Base-by-base conservation (phyloP, 208 protist genomes). In the Polymyxa betae region DNA sequence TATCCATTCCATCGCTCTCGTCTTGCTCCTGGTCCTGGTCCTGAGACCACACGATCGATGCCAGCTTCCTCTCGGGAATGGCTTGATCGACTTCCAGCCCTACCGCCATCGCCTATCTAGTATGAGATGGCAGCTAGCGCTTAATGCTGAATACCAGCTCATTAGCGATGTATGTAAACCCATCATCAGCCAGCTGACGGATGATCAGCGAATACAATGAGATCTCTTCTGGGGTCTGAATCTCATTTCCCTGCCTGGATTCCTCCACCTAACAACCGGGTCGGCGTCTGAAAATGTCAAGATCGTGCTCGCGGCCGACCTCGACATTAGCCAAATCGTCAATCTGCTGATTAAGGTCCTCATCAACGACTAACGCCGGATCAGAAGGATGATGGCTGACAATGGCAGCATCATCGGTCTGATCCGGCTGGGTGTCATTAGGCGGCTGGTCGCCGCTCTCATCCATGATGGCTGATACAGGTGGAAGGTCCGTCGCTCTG, bases 121-220 rank as follows among this genome's bases (percentile, higher is more conserved):
- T 60, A 60, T 5, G 24, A 5, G 49, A 60, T 60, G 12, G 24
- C 24, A 5, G 24, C 24, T 24, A 24, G 24, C 12, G 12, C 49
- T 5, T 60, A 60, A 60, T 60, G 12, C 12, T 60, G 49, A 60
- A 60, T 60, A 43, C n/a, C 72, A 82, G n/a, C 12, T 5, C 5
- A 20, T 5, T 40, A 20, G 72, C 72, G n/a, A 82, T 82, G 12
- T 5, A 5, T 20, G 35, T 43, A 82, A 82, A 82, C n/a, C 72
- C 72, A 82, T 82, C 72, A 43, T 82, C 72, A 43, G 5, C 16
- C 5, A 82, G 72, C n/a, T 82, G 72, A 43, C 72, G 72, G 72
- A 82, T 82, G n/a, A 82, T 82, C 72, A 82, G n/a, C n/a, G 72
- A 5, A 82, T 82, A 82, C n/a, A 82, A 82, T 24, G 49, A 5